Evolutionary conservation across 768 basidiomycete species (phyloP).

Genomic region (Pulveroboletus sp.): DNA sequence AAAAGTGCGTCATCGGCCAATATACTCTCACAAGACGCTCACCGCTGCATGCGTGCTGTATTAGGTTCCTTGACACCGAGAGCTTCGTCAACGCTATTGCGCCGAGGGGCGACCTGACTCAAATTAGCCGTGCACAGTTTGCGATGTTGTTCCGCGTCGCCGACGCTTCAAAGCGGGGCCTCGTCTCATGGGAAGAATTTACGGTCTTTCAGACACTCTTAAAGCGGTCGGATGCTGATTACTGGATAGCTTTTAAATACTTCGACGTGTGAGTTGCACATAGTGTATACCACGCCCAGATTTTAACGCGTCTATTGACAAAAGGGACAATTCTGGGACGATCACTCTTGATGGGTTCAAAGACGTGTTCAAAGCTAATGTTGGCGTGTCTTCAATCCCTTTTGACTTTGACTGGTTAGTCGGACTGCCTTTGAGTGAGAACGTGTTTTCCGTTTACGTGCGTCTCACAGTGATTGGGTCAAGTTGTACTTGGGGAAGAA

Average conservation of each 20-base stretch:
- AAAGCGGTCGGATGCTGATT: constrained; percentile 94
- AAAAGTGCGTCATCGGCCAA: constrained; percentile 58
- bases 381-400: constrained; percentile 76
- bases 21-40: constrained; percentile 18
- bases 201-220: constrained; percentile 90
- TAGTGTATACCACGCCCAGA: not conserved
- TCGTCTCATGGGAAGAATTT: constrained; percentile 94
- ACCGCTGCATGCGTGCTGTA: constrained; percentile 7
- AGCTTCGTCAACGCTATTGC: constrained; percentile 95
- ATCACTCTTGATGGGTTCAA: constrained; percentile 96
- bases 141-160: constrained; percentile 87
- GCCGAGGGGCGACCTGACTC: constrained; percentile 76
- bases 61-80: constrained; percentile 79
- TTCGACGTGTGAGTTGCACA: constrained; percentile 79
- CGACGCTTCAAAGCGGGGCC: constrained; percentile 67
- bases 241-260: constrained; percentile 94
- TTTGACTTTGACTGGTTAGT: constrained; percentile 90
- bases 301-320: constrained; percentile 5
- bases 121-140: constrained; percentile 85
- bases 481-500: constrained; percentile 93
- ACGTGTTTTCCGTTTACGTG: not conserved
- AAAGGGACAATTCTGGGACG: constrained; percentile 83
- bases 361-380: constrained; percentile 77
- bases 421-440: not conserved
- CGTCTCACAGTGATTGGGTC: constrained; percentile 74